A percentile compares a stretch with the other conserved stretches of the same genome.
These are phyloP conservation scores for Dryas integrifolia DNA, from an alignment of 331 rosid genomes.

Conservation along the genomic window DNA sequence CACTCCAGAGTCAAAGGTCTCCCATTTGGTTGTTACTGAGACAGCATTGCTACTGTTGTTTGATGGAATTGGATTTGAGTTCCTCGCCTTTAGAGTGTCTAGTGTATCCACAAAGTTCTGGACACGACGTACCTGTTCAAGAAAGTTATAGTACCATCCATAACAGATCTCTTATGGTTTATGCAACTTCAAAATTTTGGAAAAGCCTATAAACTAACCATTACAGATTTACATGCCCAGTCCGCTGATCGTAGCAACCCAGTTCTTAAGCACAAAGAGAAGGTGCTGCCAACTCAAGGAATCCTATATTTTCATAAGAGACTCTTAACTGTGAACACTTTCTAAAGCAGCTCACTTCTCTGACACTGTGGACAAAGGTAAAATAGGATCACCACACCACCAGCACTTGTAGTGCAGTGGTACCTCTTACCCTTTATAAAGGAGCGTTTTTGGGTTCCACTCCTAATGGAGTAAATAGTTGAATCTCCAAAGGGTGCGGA, in stretches of 20 bases:
- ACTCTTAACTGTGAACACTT: background rate
- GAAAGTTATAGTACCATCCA: slow-evolving; percentile 4
- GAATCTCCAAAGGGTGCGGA: background rate
- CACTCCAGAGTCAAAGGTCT: slow-evolving; percentile 63
- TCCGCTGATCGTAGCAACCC: background rate
- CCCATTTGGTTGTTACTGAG: slow-evolving; percentile 63
- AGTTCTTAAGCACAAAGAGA: background rate
- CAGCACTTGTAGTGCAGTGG: background rate
- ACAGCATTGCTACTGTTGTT: slow-evolving; percentile 44
- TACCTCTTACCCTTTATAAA: background rate
- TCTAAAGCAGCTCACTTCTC: background rate
- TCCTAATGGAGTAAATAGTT: background rate
- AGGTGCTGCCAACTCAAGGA: background rate
- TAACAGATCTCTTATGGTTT: background rate
- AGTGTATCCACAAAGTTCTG: slow-evolving; percentile 63
- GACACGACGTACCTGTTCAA: slow-evolving; percentile 65
- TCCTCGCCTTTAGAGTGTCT: slow-evolving; percentile 55
- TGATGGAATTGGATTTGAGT: slow-evolving; percentile 39
- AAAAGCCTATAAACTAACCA: background rate
- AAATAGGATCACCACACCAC: background rate
- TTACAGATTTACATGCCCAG: background rate
- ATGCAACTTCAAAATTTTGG: background rate
- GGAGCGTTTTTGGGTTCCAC: background rate
- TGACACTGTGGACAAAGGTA: background rate
- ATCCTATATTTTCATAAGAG: background rate